phyloP scores from a whole-genome alignment of 2,329 filamentous ascomycete genomes.

The Parasarocladium wereldwijsianum region DNA sequence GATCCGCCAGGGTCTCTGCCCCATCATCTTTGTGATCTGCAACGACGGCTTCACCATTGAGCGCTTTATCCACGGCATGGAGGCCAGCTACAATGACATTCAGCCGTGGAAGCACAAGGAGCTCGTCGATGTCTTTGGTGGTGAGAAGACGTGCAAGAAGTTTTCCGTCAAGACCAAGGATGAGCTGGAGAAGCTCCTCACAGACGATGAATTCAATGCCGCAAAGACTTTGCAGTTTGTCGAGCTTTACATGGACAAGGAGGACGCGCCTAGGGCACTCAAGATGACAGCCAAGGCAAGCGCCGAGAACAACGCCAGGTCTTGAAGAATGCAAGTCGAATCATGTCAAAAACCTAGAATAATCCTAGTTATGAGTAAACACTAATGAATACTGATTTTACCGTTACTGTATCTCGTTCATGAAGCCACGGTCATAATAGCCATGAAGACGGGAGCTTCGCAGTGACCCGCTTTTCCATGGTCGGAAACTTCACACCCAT shows the following conservation, averaged over 20 bases:
- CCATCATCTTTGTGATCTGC: constrained; percentile 76
- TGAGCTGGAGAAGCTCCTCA: constrained; percentile 51
- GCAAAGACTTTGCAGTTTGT: constrained; percentile 51
- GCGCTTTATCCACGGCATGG: constrained; percentile 72
- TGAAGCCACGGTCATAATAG: too few species aligned
- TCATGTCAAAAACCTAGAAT: too few species aligned
- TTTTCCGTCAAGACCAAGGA: constrained; percentile 55
- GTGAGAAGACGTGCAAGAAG: constrained; percentile 41
- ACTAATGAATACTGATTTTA: too few species aligned
- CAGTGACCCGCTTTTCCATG: too few species aligned
- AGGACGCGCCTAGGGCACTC: constrained; percentile 60
- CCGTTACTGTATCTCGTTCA: too few species aligned
- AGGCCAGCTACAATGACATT: constrained; percentile 71
- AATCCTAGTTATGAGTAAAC: too few species aligned
- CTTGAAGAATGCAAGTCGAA: too few species aligned
- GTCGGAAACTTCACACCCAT: too few species aligned
- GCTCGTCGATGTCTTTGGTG: constrained; percentile 54
- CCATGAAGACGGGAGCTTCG: too few species aligned
- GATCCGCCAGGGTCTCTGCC: constrained; percentile 56
- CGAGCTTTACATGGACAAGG: constrained; percentile 65
- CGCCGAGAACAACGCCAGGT: constrained; percentile 55
- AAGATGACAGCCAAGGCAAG: constrained; percentile 57
- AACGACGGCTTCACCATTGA: constrained; percentile 87
- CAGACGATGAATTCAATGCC: constrained; percentile 47
- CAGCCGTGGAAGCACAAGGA: constrained; percentile 59